These are phyloP conservation scores for Thelonectria rubi DNA, from an alignment of 2,329 filamentous ascomycete species.

Conservation along the genomic window DNA sequence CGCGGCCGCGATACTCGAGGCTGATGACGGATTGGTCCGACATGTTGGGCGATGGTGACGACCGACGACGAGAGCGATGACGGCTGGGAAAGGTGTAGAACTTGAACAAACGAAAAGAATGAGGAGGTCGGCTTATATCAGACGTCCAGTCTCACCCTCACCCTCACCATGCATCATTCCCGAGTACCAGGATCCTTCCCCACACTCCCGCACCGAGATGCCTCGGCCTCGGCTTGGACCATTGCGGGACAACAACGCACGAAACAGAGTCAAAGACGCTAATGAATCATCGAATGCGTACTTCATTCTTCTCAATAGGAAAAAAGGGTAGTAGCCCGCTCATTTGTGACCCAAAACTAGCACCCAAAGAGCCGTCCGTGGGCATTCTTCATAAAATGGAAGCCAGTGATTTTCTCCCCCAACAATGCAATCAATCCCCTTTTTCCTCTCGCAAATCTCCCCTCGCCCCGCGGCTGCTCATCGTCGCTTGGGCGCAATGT, in stretches of 20 bases:
- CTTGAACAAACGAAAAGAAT: neutral
- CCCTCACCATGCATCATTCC: no score
- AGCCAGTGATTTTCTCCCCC: neutral
- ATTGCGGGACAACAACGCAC: slow-evolving; percentile 15
- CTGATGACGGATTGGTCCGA: slow-evolving; percentile 43
- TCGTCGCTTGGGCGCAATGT: slow-evolving; percentile 44
- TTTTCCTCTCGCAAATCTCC: neutral
- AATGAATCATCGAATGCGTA: slow-evolving; percentile 9
- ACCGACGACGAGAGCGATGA: neutral
- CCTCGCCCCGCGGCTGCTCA: slow-evolving; percentile 3
- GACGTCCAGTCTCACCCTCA: no score
- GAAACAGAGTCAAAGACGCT: neutral
- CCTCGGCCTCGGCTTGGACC: slow-evolving; percentile 32
- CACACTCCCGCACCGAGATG: slow-evolving; percentile 35
- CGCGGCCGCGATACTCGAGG: slow-evolving; percentile 53
- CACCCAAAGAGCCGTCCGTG: neutral
- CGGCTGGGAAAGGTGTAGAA: neutral
- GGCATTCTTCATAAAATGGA: neutral
- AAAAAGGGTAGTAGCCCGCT: slow-evolving; percentile 5
- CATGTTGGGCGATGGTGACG: slow-evolving; percentile 21
- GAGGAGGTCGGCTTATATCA: neutral
- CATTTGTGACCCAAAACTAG: neutral
- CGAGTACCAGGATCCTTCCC: slow-evolving; percentile 25
- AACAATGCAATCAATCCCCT: neutral
- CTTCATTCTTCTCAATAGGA: neutral